phyloP scores from a whole-genome alignment of 305 asterid genomes.

The Solanum chacoense region DNA sequence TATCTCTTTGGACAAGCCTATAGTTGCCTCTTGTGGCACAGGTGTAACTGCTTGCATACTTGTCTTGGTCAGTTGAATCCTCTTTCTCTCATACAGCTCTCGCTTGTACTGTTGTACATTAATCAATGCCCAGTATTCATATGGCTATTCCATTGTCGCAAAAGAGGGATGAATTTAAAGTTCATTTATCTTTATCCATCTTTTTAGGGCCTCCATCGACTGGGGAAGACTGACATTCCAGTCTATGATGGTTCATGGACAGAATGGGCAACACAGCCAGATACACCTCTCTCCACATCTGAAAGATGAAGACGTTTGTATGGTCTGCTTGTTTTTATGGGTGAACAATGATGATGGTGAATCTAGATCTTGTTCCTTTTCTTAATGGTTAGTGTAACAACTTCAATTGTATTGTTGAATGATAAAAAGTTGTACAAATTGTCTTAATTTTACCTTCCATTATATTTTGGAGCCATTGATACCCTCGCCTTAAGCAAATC shows the following conservation, averaged over 20 bases:
- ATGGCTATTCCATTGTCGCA: not conserved
- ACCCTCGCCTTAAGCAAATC: not conserved
- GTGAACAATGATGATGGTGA: not conserved
- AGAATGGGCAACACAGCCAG: slow-evolving; percentile 62
- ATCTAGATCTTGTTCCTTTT: not conserved
- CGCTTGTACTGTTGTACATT: not conserved
- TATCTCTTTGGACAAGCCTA: slow-evolving; percentile 49
- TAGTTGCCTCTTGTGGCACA: slow-evolving; percentile 68
- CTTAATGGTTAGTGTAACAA: not conserved
- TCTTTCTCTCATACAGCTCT: not conserved
- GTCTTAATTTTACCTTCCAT: not conserved
- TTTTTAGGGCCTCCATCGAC: slow-evolving; percentile 70
- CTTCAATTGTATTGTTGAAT: too few relatives aligned
- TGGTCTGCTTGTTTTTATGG: not conserved
- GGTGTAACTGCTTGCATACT: slow-evolving; percentile 96
- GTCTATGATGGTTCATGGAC: slow-evolving; percentile 93
- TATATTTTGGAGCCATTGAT: not conserved
- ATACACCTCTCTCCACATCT: slow-evolving; percentile 36
- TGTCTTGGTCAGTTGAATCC: slow-evolving; percentile 42
- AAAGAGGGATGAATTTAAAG: not conserved
- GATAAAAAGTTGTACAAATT: not conserved
- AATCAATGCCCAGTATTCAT: not conserved
- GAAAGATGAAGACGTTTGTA: not conserved
- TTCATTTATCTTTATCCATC: not conserved
- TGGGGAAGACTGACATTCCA: slow-evolving; percentile 58